Percentiles rank a stretch among this genome's conserved stretches.
These are phyloP conservation scores for Pythium chondricola DNA, from an alignment of 352 stramenopile species.

Conservation along the genomic window DNA sequence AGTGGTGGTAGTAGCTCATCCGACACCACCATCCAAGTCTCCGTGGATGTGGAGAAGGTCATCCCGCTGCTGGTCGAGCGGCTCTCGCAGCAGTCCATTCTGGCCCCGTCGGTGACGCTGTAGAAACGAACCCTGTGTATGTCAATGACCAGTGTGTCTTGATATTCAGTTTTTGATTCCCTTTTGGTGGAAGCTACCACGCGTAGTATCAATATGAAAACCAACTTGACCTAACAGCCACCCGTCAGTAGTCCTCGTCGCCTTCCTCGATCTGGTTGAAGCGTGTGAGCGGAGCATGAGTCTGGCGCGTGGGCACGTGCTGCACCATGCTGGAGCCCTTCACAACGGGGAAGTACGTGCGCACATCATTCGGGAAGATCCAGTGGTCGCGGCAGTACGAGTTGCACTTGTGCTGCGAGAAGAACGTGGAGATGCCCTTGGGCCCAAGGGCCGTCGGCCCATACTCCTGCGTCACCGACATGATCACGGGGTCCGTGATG, in stretches of 20 bases:
- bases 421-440: conserved; percentile 30
- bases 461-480: conserved; percentile 22
- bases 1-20: background rate
- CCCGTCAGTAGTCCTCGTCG: conserved; percentile 3
- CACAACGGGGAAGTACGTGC: conserved; percentile 4
- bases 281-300: background rate
- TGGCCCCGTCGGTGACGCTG: too few species aligned
- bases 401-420: conserved; percentile 31
- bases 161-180: too few species aligned
- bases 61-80: conserved; percentile 24
- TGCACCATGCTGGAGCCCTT: conserved; percentile 9
- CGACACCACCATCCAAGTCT: conserved; percentile 13
- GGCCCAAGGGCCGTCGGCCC: conserved; percentile 28
- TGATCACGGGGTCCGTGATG: conserved; percentile 37
- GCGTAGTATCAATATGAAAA: too few species aligned
- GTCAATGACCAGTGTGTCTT: too few species aligned
- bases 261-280: conserved; percentile 8
- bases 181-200: too few species aligned
- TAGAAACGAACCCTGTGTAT: too few species aligned
- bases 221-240: background rate
- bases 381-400: conserved; percentile 27
- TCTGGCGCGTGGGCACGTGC: conserved; percentile 5
- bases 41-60: conserved; percentile 19
- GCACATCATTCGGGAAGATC: conserved; percentile 7
- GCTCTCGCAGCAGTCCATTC: conserved; percentile 23